Evolutionary conservation across 2,329 filamentous ascomycete genomes (phyloP).

Genomic region (Emydomyces testavorans): DNA sequence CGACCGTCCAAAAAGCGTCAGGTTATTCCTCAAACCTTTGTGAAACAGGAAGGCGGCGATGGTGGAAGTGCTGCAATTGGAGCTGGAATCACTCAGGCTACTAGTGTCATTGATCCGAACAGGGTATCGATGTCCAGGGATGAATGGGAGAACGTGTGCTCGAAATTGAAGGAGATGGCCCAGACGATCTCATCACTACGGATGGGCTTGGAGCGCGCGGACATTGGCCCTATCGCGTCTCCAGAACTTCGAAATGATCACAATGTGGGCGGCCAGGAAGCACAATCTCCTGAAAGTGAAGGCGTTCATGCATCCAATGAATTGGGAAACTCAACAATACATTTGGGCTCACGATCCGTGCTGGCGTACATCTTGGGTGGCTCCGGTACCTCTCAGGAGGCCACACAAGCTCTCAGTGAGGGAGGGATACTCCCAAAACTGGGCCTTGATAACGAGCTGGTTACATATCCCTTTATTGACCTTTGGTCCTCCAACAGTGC

Average conservation of each 20-base stretch:
- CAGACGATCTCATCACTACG: conserved; percentile 31
- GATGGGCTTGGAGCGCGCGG: conserved; percentile 29
- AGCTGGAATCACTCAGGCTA: background rate
- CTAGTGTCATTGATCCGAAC: conserved; percentile 6
- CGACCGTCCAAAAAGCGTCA: conserved; percentile 38
- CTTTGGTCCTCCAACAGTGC: conserved; percentile 53
- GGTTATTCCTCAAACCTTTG: conserved; percentile 18
- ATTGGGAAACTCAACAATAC: conserved; percentile 48
- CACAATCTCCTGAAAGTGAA: conserved; percentile 28
- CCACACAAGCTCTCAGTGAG: conserved; percentile 44
- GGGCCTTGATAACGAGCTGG: conserved; percentile 52
- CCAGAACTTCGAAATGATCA: conserved; percentile 10
- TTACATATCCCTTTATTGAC: conserved; percentile 55
- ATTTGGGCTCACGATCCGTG: conserved; percentile 51
- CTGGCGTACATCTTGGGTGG: conserved; percentile 49
- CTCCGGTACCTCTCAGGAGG: conserved; percentile 36
- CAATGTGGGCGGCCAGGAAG: background rate
- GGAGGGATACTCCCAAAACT: conserved; percentile 52
- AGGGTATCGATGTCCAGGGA: conserved; percentile 33
- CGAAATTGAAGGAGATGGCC: conserved; percentile 35
- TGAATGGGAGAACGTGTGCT: conserved; percentile 36
- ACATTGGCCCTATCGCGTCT: conserved; percentile 21
- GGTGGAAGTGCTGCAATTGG: conserved; percentile 3
- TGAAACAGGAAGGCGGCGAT: conserved; percentile 12
- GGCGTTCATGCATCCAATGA: conserved; percentile 52